Evolutionary conservation across 768 basidiomycete species (phyloP), one percentile per base, ranked within the genome.

Genomic region (Podaxis sp.): DNA sequence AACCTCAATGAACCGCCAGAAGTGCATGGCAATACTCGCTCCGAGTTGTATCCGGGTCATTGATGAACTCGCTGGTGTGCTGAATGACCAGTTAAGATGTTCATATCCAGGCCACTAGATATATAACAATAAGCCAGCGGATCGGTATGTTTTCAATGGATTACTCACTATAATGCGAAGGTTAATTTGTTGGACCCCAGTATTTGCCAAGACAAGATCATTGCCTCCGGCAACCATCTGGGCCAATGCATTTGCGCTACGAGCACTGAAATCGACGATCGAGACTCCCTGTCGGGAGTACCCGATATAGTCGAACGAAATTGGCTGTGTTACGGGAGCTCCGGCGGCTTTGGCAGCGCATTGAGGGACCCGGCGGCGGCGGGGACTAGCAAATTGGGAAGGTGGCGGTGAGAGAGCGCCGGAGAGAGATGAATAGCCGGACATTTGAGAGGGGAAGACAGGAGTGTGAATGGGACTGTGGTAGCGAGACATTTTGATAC

Each of bases 401-500:
- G 36, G 67, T 3, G 65, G 41, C 1, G 25, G 46, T 63, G 69
- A 49, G 62, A 74, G 53, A 9, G 74, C 74, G 4, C 67, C 66
- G 4, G 58, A 64, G 59, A 79, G 67, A 64, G 70, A 49, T 64
- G 70, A 64, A 57, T 74, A 79, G 59, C 63, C 68, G 55, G 64
- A 76, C 22, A 63, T 63, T 33, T 74, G 69, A 43, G 40, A 68
- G 59, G 61, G 65, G 64, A 50, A 68, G 24, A 80, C 68, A n/a
- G 79, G 77, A 33, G 76, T 65, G 61, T 83, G 82, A 41, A 82
- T 75, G 56, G 80, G 78, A 46, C 79, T 82, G 37, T 71, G 50
- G 69, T 79, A 79, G 58, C 25, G 59, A 43, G 59, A 60, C 59
- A 60, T 60, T 4, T 54, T 24, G 54, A 1, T 38, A 11, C n/a